Evolutionary conservation across 1,284 basidiomycete species (phyloP).

Genomic region (Irpex lacteus): DNA sequence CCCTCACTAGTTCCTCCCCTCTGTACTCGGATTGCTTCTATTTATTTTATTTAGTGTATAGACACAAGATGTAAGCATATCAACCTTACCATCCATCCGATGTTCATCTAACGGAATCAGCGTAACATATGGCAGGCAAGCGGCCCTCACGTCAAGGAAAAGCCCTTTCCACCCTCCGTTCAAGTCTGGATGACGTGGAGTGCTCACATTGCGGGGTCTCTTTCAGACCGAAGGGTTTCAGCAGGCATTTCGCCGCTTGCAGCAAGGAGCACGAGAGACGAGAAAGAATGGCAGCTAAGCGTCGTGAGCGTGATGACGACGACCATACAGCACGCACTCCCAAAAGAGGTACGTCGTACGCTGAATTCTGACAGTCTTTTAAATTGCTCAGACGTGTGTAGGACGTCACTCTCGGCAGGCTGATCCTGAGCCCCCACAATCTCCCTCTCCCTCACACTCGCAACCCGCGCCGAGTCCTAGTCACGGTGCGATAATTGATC

Average conservation of each 20-base stretch:
- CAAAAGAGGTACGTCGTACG: not conserved
- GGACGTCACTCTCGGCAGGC: not conserved
- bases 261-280: not conserved
- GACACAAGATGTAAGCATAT: not conserved
- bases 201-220: not conserved
- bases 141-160: not conserved
- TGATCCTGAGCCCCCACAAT: not conserved
- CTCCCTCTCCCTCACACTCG: not conserved
- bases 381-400: not conserved
- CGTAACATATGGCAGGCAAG: not conserved
- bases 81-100: not conserved
- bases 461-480: not conserved
- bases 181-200: not conserved
- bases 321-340: not conserved
- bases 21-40: not conserved
- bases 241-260: not conserved
- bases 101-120: not conserved
- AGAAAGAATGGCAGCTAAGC: not conserved
- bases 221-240: not conserved
- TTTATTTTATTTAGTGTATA: not conserved
- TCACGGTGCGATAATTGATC: not conserved
- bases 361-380: not conserved
- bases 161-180: not conserved
- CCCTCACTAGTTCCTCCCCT: not conserved
- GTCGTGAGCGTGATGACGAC: not conserved